These are phyloP conservation scores for Solanum tacnaense DNA, from an alignment of 257 asterid genomes.

Conservation along the genomic window DNA sequence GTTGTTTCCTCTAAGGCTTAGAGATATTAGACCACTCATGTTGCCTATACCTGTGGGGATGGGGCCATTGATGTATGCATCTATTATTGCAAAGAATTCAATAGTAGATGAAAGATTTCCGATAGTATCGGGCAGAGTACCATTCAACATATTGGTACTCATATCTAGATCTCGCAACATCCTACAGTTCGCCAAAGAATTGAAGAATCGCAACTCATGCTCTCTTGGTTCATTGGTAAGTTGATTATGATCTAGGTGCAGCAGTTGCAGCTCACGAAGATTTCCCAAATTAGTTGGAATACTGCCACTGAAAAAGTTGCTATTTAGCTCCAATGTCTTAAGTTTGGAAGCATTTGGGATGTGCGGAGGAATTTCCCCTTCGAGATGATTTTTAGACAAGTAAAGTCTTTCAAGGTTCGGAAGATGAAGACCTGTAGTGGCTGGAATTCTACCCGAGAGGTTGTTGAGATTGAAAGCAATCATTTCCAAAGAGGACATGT, in stretches of 20 bases:
- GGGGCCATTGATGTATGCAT: background rate
- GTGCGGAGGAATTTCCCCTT: background rate
- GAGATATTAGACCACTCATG: background rate
- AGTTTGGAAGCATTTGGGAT: background rate
- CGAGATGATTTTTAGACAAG: background rate
- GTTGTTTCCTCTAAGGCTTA: background rate
- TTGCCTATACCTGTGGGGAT: background rate
- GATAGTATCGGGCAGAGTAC: background rate
- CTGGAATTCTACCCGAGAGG: background rate
- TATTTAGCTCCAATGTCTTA: fast-evolving
- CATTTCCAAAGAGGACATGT: background rate
- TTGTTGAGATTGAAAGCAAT: background rate
- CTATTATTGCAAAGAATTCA: fast-evolving
- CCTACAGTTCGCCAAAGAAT: background rate
- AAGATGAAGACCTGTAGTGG: background rate
- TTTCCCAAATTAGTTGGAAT: background rate
- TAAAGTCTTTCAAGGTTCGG: background rate
- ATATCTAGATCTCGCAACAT: background rate
- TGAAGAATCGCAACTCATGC: background rate
- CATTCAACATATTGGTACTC: fast-evolving
- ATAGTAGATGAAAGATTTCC: background rate
- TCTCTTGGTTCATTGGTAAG: background rate
- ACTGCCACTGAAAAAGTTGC: no score
- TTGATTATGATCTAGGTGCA: background rate
- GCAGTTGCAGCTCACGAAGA: fast-evolving